phyloP scores from a whole-genome alignment of 768 basidiomycete species.

The Hygrocybe coccinea region DNA sequence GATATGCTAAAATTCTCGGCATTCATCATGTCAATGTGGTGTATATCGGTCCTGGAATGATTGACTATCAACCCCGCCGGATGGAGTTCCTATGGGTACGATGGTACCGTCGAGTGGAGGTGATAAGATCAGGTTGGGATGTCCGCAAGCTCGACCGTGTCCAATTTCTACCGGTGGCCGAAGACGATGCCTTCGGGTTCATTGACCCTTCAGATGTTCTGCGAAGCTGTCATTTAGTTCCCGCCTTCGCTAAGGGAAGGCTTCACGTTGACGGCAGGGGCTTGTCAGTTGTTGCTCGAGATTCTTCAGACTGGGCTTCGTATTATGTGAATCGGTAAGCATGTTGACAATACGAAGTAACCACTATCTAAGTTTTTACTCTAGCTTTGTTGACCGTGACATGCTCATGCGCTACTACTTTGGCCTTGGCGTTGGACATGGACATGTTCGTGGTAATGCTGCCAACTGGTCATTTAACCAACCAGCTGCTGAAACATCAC shows the following conservation, averaged over 20 bases:
- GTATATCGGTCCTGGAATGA: too few relatives aligned
- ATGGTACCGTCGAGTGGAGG: background rate
- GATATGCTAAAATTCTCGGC: slow-evolving; percentile 6
- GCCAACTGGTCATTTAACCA: too few relatives aligned
- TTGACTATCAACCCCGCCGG: background rate
- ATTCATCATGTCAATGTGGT: background rate
- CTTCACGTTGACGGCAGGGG: slow-evolving; percentile 15
- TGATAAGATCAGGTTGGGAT: too few relatives aligned
- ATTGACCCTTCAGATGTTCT: slow-evolving; percentile 32
- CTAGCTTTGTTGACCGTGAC: too few relatives aligned
- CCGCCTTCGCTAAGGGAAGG: slow-evolving; percentile 22
- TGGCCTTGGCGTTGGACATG: too few relatives aligned
- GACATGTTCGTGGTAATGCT: too few relatives aligned
- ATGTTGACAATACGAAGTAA: too few relatives aligned
- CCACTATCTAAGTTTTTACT: too few relatives aligned
- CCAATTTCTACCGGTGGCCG: slow-evolving; percentile 20
- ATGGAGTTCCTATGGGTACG: slow-evolving; percentile 10
- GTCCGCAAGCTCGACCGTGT: slow-evolving; percentile 8
- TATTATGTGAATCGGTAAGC: slow-evolving; percentile 38
- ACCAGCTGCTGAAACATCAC: too few relatives aligned
- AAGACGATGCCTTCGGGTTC: slow-evolving; percentile 31
- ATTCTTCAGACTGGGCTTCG: slow-evolving; percentile 16
- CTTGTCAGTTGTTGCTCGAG: slow-evolving; percentile 13
- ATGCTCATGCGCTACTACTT: too few relatives aligned
- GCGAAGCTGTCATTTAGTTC: slow-evolving; percentile 32